Evolutionary conservation across 2,329 filamentous ascomycete species (phyloP).

Genomic region (Penicillium sp.): DNA sequence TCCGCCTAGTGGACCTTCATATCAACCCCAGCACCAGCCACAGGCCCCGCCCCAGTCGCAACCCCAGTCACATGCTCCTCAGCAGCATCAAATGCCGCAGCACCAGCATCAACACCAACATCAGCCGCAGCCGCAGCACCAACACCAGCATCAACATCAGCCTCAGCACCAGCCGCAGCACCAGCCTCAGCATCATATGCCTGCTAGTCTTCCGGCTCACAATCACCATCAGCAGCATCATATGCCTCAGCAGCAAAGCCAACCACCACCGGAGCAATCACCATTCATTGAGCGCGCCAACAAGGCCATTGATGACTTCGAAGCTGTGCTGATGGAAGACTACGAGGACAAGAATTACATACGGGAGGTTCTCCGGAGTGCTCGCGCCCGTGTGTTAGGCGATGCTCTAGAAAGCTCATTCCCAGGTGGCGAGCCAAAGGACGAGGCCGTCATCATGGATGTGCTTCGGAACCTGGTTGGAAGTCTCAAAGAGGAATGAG

Average conservation of each 20-base stretch:
- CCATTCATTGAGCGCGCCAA: conserved; percentile 44
- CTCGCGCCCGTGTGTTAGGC: conserved; percentile 43
- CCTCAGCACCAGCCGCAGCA: conserved; percentile 8
- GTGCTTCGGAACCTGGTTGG: conserved; percentile 42
- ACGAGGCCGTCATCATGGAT: conserved; percentile 46
- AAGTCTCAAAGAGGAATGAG: conserved; percentile 39
- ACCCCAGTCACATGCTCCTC: conserved; percentile 16
- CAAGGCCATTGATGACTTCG: conserved; percentile 48
- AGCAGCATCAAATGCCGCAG: conserved; percentile 8
- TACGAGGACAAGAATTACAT: conserved; percentile 50
- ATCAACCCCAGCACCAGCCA: conserved; percentile 19
- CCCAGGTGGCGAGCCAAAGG: conserved; percentile 46
- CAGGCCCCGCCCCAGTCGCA: conserved; percentile 17
- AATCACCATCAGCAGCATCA: conserved; percentile 24
- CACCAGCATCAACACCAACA: conserved; percentile 5
- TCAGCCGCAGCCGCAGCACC: conserved; percentile 8
- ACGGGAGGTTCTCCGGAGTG: conserved; percentile 45
- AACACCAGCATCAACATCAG: conserved; percentile 12
- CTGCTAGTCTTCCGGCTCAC: conserved; percentile 22
- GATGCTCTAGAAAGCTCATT: conserved; percentile 45
- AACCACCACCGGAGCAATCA: conserved; percentile 29
- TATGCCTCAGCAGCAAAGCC: conserved; percentile 18
- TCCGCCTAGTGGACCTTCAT: conserved; percentile 17
- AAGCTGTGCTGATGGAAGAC: conserved; percentile 47
- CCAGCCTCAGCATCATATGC: conserved; percentile 21